These are phyloP conservation scores for Logfia minima DNA, from an alignment of 129 eudicot genomes.

Conservation along the genomic window DNA sequence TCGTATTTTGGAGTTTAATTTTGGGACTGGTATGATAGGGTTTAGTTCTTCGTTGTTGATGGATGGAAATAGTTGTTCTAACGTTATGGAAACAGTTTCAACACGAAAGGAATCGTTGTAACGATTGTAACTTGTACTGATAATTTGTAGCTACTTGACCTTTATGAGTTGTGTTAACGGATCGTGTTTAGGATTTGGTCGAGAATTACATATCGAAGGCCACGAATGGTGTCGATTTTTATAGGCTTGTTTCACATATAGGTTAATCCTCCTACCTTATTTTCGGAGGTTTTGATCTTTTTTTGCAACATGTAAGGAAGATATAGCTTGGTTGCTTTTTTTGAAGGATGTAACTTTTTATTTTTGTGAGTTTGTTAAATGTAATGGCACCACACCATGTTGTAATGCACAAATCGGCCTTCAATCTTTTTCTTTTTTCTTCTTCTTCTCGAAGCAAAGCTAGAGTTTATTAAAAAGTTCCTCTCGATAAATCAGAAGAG, in stretches of 20 bases:
- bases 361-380: not conserved
- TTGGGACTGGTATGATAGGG: constrained; percentile 76
- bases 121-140: not conserved
- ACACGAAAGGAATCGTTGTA: constrained; percentile 14
- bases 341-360: not conserved
- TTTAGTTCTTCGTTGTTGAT: constrained; percentile 55
- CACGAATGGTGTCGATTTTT: not conserved
- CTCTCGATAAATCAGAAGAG: too few species aligned
- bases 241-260: not conserved
- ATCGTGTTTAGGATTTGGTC: not conserved
- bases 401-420: not conserved
- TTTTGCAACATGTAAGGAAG: not conserved
- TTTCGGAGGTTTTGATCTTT: constrained; percentile 10
- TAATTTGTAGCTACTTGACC: not conserved
- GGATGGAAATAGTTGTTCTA: constrained; percentile 45
- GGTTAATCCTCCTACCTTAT: constrained; percentile 8
- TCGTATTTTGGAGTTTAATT: constrained; percentile 63
- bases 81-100: constrained; percentile 25
- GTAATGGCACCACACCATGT: not conserved
- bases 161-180: not conserved
- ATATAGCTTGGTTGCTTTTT: not conserved
- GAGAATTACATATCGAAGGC: not conserved
- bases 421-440: not conserved
- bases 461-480: too few species aligned
- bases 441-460: too few species aligned